Evolutionary conservation across 352 stramenopile species (phyloP), one percentile per base, ranked within the genome.

Genomic region (Phytopythium aichiense): DNA sequence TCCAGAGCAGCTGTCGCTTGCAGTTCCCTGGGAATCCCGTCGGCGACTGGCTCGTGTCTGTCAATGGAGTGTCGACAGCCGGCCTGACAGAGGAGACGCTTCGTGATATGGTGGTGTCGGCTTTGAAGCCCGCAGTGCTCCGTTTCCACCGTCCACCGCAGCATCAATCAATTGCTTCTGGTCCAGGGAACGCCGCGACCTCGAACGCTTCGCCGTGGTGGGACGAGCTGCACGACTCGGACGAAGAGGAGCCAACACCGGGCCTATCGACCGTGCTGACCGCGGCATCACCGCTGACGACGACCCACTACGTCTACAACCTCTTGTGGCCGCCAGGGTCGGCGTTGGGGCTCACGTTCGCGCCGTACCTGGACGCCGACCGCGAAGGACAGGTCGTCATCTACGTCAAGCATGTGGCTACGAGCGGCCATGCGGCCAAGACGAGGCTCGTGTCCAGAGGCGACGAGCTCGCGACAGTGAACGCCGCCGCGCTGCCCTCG

Each of bases 281-380:
- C 33, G 7, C 18, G 18, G 15, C 18, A 1, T 18, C 37, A 12
- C 31, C 52, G 1, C 33, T 35, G 46, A 53, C 46, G 23, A 46
- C 18, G 31, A 58, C 52, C 0, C 52, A 58, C 31, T 58, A 58
- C 52, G 46, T n/a, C 31, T 87, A 81, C 72, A 80, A 48, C 22
- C 65, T 87, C 48, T 43, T 79, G 16, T 87, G 77, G 77, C 69
- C 49, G 16, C 45, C 70, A 33, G 68, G 71, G 16, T 28, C 54
- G 1, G 57, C 71, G 20, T 65, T 87, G 6, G 77, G 77, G 1
- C 64, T 87, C 52, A 67, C 71, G 9, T 87, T 87, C 40, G 69
- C 66, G 13, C 74, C 61, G 56, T 81, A 79, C 22, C 55, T 72
- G 50, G 72, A 81, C 56, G 64, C 65, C n/a, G 56, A 77, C 62